Percentiles rank a stretch among this genome's conserved stretches.
These are phyloP conservation scores for Solanum sitiens DNA, from an alignment of 257 asterid species.

Conservation along the genomic window DNA sequence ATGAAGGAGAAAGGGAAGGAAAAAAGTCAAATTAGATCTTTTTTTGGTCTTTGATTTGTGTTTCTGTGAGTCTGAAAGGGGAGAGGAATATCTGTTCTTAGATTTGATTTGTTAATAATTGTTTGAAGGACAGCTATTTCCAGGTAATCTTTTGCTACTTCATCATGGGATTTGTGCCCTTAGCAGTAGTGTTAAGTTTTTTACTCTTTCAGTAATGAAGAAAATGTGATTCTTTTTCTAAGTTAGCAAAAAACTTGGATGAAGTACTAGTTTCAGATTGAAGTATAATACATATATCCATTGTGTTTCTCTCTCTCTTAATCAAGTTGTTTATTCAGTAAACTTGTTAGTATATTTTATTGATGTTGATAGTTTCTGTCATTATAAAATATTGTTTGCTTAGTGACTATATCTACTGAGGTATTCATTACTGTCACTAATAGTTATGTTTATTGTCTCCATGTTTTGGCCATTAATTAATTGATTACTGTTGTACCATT, in stretches of 20 bases:
- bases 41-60: conserved; percentile 1
- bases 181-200: conserved; percentile 4
- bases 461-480: conserved; percentile 2
- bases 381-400: not conserved
- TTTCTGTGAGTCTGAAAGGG: conserved; percentile 24
- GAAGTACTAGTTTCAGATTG: not conserved
- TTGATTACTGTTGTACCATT: not conserved
- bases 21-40: not conserved
- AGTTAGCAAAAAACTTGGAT: not conserved
- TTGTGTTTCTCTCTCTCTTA: conserved; percentile 5
- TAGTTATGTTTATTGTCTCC: conserved; percentile 2
- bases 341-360: not conserved
- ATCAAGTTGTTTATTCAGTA: conserved; percentile 2
- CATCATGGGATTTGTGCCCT: conserved; percentile 1
- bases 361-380: conserved; percentile 4
- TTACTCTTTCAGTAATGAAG: conserved; percentile 4
- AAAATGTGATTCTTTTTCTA: conserved; percentile 2
- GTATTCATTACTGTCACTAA: conserved; percentile 1
- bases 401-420: not conserved
- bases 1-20: not conserved
- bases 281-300: not conserved
- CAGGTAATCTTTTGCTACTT: conserved; percentile 24
- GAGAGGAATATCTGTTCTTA: conserved; percentile 28
- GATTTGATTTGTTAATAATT: conserved; percentile 14
- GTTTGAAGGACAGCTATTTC: conserved; percentile 30